phyloP scores from a whole-genome alignment of 2,329 filamentous ascomycete species.

The Pleomassaria siparia region DNA sequence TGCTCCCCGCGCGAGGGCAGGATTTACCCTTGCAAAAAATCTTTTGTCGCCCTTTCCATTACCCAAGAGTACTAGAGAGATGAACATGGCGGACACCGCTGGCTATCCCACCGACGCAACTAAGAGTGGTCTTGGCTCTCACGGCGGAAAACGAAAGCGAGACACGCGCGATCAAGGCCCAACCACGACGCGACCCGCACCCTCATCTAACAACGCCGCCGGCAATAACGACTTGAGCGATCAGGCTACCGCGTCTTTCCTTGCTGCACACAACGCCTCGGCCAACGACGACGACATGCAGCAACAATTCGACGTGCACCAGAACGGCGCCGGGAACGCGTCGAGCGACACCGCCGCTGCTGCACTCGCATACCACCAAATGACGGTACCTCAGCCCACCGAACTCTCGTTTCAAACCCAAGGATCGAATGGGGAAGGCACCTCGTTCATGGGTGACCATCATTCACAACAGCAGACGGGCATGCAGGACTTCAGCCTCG shows the following conservation, averaged over 20 bases:
- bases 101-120: constrained; percentile 39
- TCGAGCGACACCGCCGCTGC: constrained; percentile 63
- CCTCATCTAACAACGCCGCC: constrained; percentile 22
- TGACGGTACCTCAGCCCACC: constrained; percentile 59
- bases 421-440: constrained; percentile 45
- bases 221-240: constrained; percentile 39
- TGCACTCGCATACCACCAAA: constrained; percentile 54
- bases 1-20: constrained; percentile 18
- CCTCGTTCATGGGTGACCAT: constrained; percentile 49
- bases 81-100: constrained; percentile 41
- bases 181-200: constrained; percentile 37
- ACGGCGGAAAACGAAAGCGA: constrained; percentile 49
- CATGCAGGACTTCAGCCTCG: constrained; percentile 47
- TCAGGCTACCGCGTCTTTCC: constrained; percentile 42
- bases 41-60: constrained; percentile 9
- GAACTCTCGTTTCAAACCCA: constrained; percentile 55
- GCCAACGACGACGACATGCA: constrained; percentile 47
- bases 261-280: constrained; percentile 44
- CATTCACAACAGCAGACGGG: constrained; percentile 40
- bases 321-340: constrained; percentile 56
- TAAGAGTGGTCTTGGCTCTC: constrained; percentile 33
- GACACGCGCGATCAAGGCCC: constrained; percentile 48
- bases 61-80: constrained; percentile 3
- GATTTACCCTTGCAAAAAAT: constrained; percentile 13
- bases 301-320: constrained; percentile 47